These are phyloP conservation scores for Microdochium bolleyi DNA, from an alignment of 2,329 filamentous ascomycete species.

Conservation along the genomic window DNA sequence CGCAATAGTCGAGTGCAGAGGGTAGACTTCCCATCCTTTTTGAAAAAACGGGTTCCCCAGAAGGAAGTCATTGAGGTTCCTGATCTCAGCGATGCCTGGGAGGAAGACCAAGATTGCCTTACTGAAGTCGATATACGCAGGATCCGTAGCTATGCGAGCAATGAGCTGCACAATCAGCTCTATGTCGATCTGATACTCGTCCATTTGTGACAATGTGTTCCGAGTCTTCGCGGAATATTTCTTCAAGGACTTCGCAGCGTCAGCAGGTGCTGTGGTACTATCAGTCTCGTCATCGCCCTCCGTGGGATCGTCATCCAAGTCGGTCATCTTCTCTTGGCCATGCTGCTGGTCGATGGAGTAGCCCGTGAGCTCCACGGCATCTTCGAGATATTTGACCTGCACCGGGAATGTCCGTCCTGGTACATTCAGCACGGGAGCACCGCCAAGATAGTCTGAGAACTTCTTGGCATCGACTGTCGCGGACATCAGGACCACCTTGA, in stretches of 20 bases:
- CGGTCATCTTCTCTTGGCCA: slow-evolving; percentile 44
- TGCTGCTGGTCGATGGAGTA: slow-evolving; percentile 51
- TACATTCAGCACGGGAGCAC: slow-evolving; percentile 80
- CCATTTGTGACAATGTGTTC: slow-evolving; percentile 66
- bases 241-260: slow-evolving; percentile 57
- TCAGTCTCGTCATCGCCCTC: slow-evolving; percentile 37
- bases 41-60: slow-evolving; percentile 68
- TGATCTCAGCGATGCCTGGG: slow-evolving; percentile 89
- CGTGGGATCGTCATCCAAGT: slow-evolving; percentile 53
- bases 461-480: slow-evolving; percentile 89
- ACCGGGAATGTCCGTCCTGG: slow-evolving; percentile 93
- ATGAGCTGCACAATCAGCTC: slow-evolving; percentile 77
- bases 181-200: slow-evolving; percentile 90
- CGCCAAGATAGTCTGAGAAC: slow-evolving; percentile 82
- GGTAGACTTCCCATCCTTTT: slow-evolving; percentile 75
- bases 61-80: slow-evolving; percentile 79
- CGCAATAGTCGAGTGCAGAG: slow-evolving; percentile 88
- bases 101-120: slow-evolving; percentile 92
- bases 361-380: slow-evolving; percentile 81
- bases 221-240: slow-evolving; percentile 71
- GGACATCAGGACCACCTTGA: slow-evolving; percentile 96
- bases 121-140: slow-evolving; percentile 63
- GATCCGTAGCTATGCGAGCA: slow-evolving; percentile 62
- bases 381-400: slow-evolving; percentile 79
- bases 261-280: slow-evolving; percentile 37